These are phyloP conservation scores for Thecaphora frezii DNA, from an alignment of 1,284 basidiomycete genomes.

Conservation along the genomic window DNA sequence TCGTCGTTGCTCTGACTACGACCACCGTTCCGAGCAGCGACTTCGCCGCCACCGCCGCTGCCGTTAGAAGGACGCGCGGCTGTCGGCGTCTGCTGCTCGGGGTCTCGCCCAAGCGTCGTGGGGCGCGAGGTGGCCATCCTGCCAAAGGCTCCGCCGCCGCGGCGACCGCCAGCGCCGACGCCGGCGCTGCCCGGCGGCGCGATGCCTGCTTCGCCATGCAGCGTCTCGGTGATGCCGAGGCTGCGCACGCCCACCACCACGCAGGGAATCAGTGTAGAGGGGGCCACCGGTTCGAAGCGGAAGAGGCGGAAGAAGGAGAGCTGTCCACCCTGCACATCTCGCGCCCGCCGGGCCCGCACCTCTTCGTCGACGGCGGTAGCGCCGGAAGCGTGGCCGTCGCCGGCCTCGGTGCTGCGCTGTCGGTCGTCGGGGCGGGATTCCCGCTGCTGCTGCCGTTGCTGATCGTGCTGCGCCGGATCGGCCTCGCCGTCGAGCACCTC, in stretches of 20 bases:
- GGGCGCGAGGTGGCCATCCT: conserved; percentile 13
- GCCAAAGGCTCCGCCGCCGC: not conserved
- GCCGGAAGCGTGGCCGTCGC: too few species aligned
- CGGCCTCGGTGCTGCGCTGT: too few species aligned
- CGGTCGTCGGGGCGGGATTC: too few species aligned
- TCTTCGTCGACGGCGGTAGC: too few species aligned
- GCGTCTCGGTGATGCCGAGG: conserved; percentile 39
- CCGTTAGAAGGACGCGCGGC: conserved; percentile 14
- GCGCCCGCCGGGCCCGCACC: conserved; percentile 1
- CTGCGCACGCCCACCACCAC: conserved; percentile 54
- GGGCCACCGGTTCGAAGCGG: conserved; percentile 43
- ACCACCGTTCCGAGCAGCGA: conserved; percentile 4
- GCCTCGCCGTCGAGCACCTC: conserved; percentile 25
- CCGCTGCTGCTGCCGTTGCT: too few species aligned
- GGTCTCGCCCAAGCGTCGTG: conserved; percentile 16
- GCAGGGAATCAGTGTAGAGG: conserved; percentile 44
- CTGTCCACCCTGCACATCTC: conserved; percentile 47
- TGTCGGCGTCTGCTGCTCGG: too few species aligned
- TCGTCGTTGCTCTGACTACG: not conserved
- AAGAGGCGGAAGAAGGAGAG: conserved; percentile 56
- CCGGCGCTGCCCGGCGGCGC: conserved; percentile 1
- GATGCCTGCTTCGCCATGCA: conserved; percentile 3
- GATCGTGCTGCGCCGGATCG: too few species aligned
- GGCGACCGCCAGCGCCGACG: conserved; percentile 9
- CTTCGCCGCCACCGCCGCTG: conserved; percentile 14